A percentile compares a stretch with the other conserved stretches of the same genome.
Conservation (phyloP, 345 rosid genomes). For the Geranium rotundifolium region DNA sequence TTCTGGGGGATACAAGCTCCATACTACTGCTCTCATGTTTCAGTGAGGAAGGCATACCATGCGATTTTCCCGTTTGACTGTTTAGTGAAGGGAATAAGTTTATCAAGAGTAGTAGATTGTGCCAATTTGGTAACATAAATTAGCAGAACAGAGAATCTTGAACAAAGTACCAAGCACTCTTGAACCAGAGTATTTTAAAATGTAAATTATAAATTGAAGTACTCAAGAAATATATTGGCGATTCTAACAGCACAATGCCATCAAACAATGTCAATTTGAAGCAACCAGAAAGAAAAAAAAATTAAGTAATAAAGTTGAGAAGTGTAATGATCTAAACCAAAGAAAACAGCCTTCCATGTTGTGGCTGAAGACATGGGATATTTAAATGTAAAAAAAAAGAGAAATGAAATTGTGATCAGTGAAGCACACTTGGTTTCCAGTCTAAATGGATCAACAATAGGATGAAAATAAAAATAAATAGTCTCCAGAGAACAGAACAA, state of each 20-base stretch:
- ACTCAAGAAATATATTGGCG: background rate
- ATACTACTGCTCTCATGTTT: conserved; percentile 50
- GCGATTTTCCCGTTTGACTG: conserved; percentile 50
- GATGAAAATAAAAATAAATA: background rate
- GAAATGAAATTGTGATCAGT: too few relatives aligned
- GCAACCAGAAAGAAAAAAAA: background rate
- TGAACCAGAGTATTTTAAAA: too few relatives aligned
- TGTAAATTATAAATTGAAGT: background rate
- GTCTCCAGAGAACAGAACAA: too few relatives aligned
- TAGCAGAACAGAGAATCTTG: background rate
- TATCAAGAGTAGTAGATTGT: background rate
- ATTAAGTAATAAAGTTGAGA: background rate
- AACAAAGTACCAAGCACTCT: background rate
- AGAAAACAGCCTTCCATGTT: too few relatives aligned
- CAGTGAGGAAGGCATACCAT: conserved; percentile 27
- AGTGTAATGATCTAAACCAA: background rate
- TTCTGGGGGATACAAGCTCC: conserved; percentile 60
- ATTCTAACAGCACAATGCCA: background rate
- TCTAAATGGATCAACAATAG: background rate
- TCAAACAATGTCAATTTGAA: background rate
- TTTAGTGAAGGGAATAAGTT: conserved; percentile 15
- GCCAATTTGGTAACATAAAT: conserved; percentile 6
- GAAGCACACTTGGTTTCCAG: too few relatives aligned
- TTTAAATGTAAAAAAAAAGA: too few relatives aligned
- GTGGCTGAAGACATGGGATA: too few relatives aligned